Evolutionary conservation across 345 rosid species (phyloP).

Genomic region (Hirschfeldia incana): DNA sequence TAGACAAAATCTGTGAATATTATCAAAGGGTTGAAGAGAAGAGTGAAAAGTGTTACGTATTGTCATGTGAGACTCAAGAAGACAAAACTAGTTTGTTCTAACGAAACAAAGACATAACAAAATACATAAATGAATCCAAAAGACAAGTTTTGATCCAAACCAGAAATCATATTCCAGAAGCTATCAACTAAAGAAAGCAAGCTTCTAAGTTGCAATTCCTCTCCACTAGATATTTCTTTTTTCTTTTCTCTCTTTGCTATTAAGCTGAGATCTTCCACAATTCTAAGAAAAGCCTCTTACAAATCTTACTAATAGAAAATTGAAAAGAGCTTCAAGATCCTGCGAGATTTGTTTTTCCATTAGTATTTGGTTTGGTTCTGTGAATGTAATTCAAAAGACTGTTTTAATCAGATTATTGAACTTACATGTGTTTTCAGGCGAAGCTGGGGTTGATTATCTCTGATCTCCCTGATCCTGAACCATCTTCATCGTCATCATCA

Average conservation of each 20-base stretch:
- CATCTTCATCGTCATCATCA: conserved; percentile 29
- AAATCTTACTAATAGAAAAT: neutral
- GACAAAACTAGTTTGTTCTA: conserved; percentile 22
- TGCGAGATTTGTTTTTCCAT: conserved; percentile 27
- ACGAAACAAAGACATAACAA: conserved; percentile 26
- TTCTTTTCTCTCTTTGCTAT: conserved; percentile 4
- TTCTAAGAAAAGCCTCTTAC: conserved; percentile 13
- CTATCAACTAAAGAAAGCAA: conserved; percentile 20
- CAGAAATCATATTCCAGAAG: conserved; percentile 8
- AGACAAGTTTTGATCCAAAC: conserved; percentile 27
- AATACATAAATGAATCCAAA: conserved; percentile 33
- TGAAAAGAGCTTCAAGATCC: conserved; percentile 27
- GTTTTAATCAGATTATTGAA: no score
- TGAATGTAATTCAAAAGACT: no score
- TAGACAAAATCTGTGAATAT: conserved; percentile 1
- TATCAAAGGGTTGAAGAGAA: conserved; percentile 4
- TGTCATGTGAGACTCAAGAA: conserved; percentile 2
- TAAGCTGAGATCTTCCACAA: conserved; percentile 17
- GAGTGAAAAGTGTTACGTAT: conserved; percentile 14
- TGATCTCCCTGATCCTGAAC: conserved; percentile 26
- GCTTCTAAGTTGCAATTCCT: conserved; percentile 7
- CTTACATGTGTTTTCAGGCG: conserved; percentile 25
- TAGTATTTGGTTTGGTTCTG: conserved; percentile 11
- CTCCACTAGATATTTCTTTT: neutral
- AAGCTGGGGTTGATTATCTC: conserved; percentile 56